These are phyloP conservation scores for Turnera subulata DNA, from an alignment of 345 rosid species.

Conservation along the genomic window DNA sequence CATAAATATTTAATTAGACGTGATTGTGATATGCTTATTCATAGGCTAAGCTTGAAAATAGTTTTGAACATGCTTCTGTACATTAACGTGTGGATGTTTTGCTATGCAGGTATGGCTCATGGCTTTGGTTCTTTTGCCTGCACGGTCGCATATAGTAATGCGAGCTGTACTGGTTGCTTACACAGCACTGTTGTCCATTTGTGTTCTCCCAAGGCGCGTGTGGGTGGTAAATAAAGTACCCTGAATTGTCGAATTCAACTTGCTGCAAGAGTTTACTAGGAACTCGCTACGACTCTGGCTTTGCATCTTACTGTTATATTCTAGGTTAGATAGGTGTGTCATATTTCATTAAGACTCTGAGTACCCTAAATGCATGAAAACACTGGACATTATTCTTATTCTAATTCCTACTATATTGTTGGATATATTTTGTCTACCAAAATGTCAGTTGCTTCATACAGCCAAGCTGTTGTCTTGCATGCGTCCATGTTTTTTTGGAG, in stretches of 20 bases:
- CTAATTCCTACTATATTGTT: no score
- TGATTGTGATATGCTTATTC: background rate
- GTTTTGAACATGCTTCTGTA: background rate
- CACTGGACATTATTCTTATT: no score
- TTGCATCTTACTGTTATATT: no score
- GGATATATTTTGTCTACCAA: no score
- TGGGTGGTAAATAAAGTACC: slow-evolving; percentile 57
- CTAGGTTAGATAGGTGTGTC: no score
- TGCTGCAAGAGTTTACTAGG: no score
- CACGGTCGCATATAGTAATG: slow-evolving; percentile 69
- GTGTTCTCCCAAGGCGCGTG: slow-evolving; percentile 60
- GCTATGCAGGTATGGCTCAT: slow-evolving; percentile 83
- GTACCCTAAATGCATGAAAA: no score
- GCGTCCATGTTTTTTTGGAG: background rate
- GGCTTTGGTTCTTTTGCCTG: slow-evolving; percentile 85
- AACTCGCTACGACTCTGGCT: no score
- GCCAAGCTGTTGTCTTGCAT: no score
- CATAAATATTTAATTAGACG: no score
- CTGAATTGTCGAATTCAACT: background rate
- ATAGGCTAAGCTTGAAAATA: background rate
- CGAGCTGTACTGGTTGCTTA: slow-evolving; percentile 69
- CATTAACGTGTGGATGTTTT: slow-evolving; percentile 3
- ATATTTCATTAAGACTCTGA: no score
- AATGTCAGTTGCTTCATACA: no score
- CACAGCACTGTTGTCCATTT: slow-evolving; percentile 61